Conservation (phyloP, 164 flowering plant genomes). For the Chloranthus sessilifolius region DNA sequence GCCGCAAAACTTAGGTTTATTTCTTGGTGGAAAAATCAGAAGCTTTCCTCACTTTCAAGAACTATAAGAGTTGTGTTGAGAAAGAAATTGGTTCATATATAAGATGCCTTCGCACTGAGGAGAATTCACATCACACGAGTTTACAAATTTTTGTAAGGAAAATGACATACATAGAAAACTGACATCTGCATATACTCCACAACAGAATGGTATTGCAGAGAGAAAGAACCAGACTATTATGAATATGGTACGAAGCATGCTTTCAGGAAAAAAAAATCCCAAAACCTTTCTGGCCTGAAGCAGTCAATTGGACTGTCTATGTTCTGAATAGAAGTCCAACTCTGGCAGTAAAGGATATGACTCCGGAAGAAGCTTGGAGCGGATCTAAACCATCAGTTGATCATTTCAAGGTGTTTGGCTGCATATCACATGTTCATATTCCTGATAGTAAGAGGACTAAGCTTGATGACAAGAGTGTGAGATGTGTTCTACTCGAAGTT, state of each 20-base stretch:
- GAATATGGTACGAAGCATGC: no score
- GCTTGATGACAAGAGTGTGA: no score
- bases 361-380: no score
- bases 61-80: background rate
- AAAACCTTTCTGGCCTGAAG: background rate
- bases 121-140: no score
- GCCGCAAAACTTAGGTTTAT: constrained; percentile 1
- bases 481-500: background rate
- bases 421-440: no score
- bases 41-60: constrained; percentile 1
- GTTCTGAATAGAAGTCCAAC: background rate
- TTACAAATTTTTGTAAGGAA: background rate
- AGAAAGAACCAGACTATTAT: no score
- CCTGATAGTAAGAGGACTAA: no score
- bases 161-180: background rate
- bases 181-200: no score
- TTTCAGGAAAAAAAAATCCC: background rate
- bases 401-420: background rate
- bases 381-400: background rate
- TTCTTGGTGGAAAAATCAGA: constrained; percentile 5
- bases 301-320: no score
- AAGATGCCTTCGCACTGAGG: background rate
- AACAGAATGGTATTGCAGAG: background rate
- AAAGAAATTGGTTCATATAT: constrained; percentile 2
- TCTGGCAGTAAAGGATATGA: background rate